Evolutionary conservation across 164 flowering plant genomes (phyloP).

Genomic region (Vitis riparia): DNA sequence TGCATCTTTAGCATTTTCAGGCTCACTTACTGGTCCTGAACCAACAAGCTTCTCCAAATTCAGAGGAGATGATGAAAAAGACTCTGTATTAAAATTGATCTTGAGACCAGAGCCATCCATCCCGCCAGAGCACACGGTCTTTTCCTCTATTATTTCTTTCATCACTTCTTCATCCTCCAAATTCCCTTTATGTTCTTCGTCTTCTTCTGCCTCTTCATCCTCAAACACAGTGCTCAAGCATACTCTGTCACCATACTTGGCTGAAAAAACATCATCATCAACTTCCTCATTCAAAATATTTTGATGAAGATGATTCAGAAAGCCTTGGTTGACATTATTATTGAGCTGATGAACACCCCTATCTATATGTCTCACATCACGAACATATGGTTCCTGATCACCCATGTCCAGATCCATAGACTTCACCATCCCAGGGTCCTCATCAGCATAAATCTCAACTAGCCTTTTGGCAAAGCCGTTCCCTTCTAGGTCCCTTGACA

Average conservation of each 20-base stretch:
- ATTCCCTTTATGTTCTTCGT: constrained; percentile 16
- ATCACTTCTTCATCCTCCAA: constrained; percentile 66
- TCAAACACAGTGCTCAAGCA: constrained; percentile 86
- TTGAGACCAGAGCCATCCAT: constrained; percentile 6
- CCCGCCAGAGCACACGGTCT: constrained; percentile 31
- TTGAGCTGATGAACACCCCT: constrained; percentile 6
- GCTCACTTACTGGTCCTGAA: constrained; percentile 5
- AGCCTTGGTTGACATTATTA: constrained; percentile 4
- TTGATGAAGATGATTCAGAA: background rate
- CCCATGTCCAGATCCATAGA: constrained; percentile 90
- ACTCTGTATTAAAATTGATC: constrained; percentile 6
- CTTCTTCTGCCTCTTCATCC: constrained; percentile 65
- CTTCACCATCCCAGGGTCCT: constrained; percentile 81
- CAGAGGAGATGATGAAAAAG: constrained; percentile 15
- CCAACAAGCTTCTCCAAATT: constrained; percentile 9
- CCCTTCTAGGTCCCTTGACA: constrained; percentile 35
- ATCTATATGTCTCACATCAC: constrained; percentile 38
- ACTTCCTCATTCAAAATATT: constrained; percentile 16
- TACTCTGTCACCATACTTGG: constrained; percentile 40
- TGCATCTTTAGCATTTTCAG: constrained; percentile 34
- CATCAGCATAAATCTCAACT: constrained; percentile 52
- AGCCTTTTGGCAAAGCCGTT: constrained; percentile 61
- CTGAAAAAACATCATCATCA: constrained; percentile 20
- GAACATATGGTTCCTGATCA: constrained; percentile 42
- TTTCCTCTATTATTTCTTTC: constrained; percentile 78